These are phyloP conservation scores for Diutina scorzettiae DNA, from an alignment of 1,139 yeast genomes.

Conservation along the genomic window DNA sequence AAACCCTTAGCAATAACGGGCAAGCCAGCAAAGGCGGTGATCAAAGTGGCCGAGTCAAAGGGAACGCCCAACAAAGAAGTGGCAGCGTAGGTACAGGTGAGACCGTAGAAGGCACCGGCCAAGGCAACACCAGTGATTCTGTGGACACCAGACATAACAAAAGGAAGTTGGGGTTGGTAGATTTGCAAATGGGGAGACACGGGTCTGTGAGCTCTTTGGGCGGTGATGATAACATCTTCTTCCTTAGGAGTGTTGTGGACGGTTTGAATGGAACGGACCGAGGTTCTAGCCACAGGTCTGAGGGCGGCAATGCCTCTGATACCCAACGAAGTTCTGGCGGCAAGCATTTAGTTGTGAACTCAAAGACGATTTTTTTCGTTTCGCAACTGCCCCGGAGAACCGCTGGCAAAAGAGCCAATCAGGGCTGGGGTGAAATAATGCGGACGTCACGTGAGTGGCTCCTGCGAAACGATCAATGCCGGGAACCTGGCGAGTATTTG, in stretches of 20 bases:
- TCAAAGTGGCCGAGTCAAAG: constrained; percentile 52
- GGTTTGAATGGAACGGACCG: constrained; percentile 16
- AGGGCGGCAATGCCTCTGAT: constrained; percentile 6
- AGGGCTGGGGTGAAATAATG: neutral
- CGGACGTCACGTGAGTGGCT: neutral
- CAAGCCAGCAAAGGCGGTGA: constrained; percentile 40
- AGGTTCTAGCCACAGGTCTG: constrained; percentile 2
- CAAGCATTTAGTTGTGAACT: neutral
- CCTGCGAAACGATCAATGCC: neutral
- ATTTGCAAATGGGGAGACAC: constrained; percentile 82
- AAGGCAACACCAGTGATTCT: constrained; percentile 81
- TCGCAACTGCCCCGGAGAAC: neutral
- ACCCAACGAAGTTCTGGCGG: constrained; percentile 5
- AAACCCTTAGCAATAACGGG: constrained; percentile 53
- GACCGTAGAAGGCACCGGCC: constrained; percentile 68
- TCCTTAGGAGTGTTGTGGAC: constrained; percentile 49
- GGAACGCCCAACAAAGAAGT: constrained; percentile 52
- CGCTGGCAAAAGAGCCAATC: neutral
- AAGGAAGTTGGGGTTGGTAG: constrained; percentile 82
- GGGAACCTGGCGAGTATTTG: too few relatives aligned
- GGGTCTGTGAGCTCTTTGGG: constrained; percentile 85
- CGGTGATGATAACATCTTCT: constrained; percentile 59
- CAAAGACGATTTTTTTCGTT: neutral
- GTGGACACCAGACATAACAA: constrained; percentile 70
- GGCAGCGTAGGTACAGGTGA: constrained; percentile 66